Evolutionary conservation across 2,329 filamentous ascomycete species (phyloP), one percentile per base, ranked within the genome.

Genomic region (Colletotrichum gloeosporioides): DNA sequence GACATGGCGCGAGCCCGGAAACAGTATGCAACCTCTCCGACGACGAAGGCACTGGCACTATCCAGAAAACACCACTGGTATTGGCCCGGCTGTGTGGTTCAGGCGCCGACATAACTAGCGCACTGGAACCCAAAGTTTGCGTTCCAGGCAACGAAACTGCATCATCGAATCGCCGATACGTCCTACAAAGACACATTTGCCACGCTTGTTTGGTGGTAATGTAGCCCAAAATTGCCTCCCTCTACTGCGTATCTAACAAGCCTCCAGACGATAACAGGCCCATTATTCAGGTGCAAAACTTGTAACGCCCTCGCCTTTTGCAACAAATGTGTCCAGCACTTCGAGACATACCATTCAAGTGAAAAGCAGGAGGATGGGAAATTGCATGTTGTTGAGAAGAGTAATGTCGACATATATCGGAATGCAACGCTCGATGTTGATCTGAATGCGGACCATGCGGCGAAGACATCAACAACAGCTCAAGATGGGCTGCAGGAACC

Each of bases 351-450:
- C 12, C 44, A 53, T 2, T 22, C 44, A 22, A 53, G 10, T 13
- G 44, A 53, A 25, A 53, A 8, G 44, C 6, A 53, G 12, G 13
- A 22, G n/a, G 44, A 53, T 53, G 44, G 44, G 1, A 53, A 53
- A 2, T 53, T 25, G 44, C 44, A 53, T 53, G 44, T 53, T 53
- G 6, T 8, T 53, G n/a, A 22, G 6, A 53, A 25, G 10, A 9
- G 44, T 0, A 13, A 8, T 2, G 4, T 13, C 44, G 44, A 53
- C 44, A 25, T 53, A 2, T 53, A 53, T 2, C 2, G 0, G n/a
- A 8, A 53, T 22, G 44, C n/a, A 13, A 13, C 2, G 6, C n/a
- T 53, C n/a, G 44, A 22, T 13, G n/a, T 22, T 53, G 44, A 53
- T 53, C 6, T 13, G n/a, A 53, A 53, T 53, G n/a, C n/a, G 10